These are phyloP conservation scores for Trichoderma reesei DNA, from an alignment of 495 filamentous ascomycete species.

Conservation along the genomic window DNA sequence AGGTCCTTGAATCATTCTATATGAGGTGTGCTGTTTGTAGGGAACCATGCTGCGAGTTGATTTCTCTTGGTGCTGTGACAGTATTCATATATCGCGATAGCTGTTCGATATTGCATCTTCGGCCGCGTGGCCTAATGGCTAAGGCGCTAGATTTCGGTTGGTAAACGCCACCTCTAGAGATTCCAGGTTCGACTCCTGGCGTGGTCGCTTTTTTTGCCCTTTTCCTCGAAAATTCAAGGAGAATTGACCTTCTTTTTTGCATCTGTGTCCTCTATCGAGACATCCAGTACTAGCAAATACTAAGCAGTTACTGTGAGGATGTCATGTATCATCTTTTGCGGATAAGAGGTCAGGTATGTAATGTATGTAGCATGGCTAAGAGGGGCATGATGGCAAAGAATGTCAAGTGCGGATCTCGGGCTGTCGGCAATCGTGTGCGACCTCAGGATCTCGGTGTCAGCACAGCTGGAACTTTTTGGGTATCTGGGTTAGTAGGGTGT, in stretches of 20 bases:
- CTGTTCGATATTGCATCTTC: not conserved
- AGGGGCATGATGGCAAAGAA: too few species aligned
- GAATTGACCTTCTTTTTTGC: not conserved
- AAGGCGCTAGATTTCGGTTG: conserved; percentile 12
- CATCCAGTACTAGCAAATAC: not conserved
- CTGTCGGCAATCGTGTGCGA: not conserved
- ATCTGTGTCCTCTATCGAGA: not conserved
- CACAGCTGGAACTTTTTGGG: not conserved
- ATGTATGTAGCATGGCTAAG: not conserved
- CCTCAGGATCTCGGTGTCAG: not conserved
- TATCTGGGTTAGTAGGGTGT: too few species aligned
- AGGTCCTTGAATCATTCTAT: too few species aligned
- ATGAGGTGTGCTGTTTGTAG: too few species aligned
- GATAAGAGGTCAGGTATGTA: too few species aligned
- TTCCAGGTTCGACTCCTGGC: conserved; percentile 13
- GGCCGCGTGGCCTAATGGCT: conserved; percentile 12
- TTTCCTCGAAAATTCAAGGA: not conserved
- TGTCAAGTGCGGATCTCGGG: not conserved
- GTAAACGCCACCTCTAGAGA: conserved; percentile 3
- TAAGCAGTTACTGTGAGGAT: too few species aligned
- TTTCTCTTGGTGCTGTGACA: too few species aligned
- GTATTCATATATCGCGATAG: not conserved
- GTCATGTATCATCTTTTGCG: too few species aligned
- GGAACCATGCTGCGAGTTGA: conserved; percentile 17
- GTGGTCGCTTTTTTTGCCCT: not conserved